Evolutionary conservation across 257 asterid genomes (phyloP), one percentile per base, ranked within the genome.

Genomic region (Lavandula angustifolia): DNA sequence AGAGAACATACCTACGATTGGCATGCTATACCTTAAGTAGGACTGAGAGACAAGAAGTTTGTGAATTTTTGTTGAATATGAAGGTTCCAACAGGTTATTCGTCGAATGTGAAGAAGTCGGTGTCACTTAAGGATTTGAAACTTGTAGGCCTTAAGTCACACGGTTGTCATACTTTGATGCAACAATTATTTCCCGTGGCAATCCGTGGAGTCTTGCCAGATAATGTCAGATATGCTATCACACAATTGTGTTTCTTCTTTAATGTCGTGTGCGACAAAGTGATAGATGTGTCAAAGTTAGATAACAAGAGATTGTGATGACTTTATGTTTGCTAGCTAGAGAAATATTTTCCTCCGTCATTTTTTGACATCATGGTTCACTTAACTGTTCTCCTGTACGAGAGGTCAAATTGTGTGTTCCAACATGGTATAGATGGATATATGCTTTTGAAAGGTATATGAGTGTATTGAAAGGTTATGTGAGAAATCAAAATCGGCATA

Each of bases 291-390:
- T 27, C 58, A 53, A 53, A 27, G 40, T 10, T 53, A 5, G 40
- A 53, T 53, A 4, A 29, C 14, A 6, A 27, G 66, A 60, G 0
- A 27, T 42, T 12, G 17, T 6, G 6, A 43, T 1, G 42, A 60
- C 41, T 2, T 5, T 60, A 8, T 60, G 66, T 27, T 43, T 43
- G 1, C 11, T 43, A 3, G 54, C n/a, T n/a, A n/a, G n/a, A 60
- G 37, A 60, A 42, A 2, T 11, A 60, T 2, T 60, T 60, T 27
- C 41, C 38, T 9, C 64, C 62, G 1, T 40, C 65, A 5, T 60
- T 60, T 7, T 18, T 60, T 22, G 38, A 60, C 4, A 60, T 41
- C 5, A 60, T 60, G 52, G 65, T 60, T 1, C 65, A 41, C 13
- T 60, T 60, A 41, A 40, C 17, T 2, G 22, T 60, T 41, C 65